Base-by-base conservation (phyloP, 2,329 filamentous ascomycete species). In the Xylaria arbuscula region DNA sequence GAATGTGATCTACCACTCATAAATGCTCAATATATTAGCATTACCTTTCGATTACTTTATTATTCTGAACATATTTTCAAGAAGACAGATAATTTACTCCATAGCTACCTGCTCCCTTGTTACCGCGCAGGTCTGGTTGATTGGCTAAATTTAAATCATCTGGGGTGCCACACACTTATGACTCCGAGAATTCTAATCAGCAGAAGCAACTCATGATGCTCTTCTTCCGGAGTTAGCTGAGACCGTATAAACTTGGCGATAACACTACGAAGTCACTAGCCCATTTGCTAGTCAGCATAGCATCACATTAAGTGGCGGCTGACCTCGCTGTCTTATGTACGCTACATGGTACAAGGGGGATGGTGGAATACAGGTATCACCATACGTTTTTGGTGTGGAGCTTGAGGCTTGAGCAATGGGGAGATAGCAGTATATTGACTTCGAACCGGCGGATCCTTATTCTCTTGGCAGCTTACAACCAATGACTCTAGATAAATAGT, bases 211-310 rank as follows among this genome's bases (percentile, higher is more conserved):
- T 40, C 15, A 36, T 64, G 17, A 45, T 22, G 55, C 28, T 50
- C 24, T 56, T 62, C 36, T 56, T 62, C 17, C 54, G n/a, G 19
- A 40, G 28, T 53, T 53, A 55, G 48, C 48, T 53, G 47, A 62
- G 48, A 3, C 42, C 56, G 28, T 68, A 68, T 24, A 48, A 53
- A 54, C 66, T 68, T 68, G 62, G 66, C 66, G 62, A 68, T 62
- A 66, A 68, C 66, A 62, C 66, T 62, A 32, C 47, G 32, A 36
- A 36, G 47, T 32, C 28, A 42, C 58, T 58, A 58, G 57, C 53
- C 47, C 40, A 42, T 13, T 58, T 48, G 53, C 57, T 62, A 66
- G 62, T 68, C 62, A 68, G 66, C 66, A 55, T 11, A 54, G 48
- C 32, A 11, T 47, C 50, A 50, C 50, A 32, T 48, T 15, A 19